Evolutionary conservation across 2,329 filamentous ascomycete genomes (phyloP).

Genomic region (Boeremia lycopersici): DNA sequence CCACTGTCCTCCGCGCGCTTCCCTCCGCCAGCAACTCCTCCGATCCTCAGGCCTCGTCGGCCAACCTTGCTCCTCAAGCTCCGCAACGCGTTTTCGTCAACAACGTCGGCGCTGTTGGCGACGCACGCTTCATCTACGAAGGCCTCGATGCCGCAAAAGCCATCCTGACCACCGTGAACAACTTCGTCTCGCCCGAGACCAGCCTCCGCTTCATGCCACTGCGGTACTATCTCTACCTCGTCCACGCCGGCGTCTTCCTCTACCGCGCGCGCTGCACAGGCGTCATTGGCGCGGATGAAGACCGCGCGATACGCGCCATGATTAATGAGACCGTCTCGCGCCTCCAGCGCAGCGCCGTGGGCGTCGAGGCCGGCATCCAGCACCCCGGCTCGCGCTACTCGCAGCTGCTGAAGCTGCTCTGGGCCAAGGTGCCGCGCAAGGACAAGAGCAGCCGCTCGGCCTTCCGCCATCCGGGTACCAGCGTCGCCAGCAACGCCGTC

Average conservation of each 20-base stretch:
- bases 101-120: constrained; percentile 56
- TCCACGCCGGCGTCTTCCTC: constrained; percentile 57
- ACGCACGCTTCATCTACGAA: constrained; percentile 58
- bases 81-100: constrained; percentile 55
- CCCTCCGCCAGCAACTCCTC: constrained; percentile 34
- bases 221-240: constrained; percentile 56
- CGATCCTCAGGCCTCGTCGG: constrained; percentile 1
- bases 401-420: constrained; percentile 54
- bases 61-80: constrained; percentile 1
- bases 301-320: constrained; percentile 54
- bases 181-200: constrained; percentile 56
- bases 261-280: constrained; percentile 56
- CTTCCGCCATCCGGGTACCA: constrained; percentile 42
- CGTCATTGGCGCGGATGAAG: constrained; percentile 55
- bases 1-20: constrained; percentile 61
- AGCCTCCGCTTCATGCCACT: constrained; percentile 56
- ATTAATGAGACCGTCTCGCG: constrained; percentile 54
- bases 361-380: constrained; percentile 45
- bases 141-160: constrained; percentile 57
- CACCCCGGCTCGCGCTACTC: constrained; percentile 56
- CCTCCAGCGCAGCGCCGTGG: constrained; percentile 52
- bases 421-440: constrained; percentile 53
- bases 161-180: constrained; percentile 57
- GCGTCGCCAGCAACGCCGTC: constrained; percentile 33
- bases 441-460: constrained; percentile 33